Evolutionary conservation across 1,139 yeast species (phyloP), one percentile per base, ranked within the genome.

Genomic region (Zygosaccharomyces sapae): DNA sequence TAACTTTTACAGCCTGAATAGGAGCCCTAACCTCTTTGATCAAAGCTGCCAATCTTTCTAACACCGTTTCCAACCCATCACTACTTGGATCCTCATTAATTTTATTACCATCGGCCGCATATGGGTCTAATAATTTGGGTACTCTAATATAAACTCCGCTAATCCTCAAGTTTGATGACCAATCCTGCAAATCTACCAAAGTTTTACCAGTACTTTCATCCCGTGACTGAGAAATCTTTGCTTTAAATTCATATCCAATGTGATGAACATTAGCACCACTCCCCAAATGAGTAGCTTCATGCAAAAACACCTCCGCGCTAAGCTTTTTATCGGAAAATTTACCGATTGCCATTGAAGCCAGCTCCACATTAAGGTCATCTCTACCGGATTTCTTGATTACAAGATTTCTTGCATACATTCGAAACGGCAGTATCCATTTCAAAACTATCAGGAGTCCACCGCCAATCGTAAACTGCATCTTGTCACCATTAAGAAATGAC

Each of bases 201-300:
- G 39, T 41, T 34, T 39, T 46, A 8, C 44, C 29, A 9, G 38
- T 38, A 5, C 37, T 27, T n/a, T 16, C 30, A 9, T 40, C 40
- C 9, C 12, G 18, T 16, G 45, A 48, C 27, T 44, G 45, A n/a
- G 43, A 30, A 35, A 55, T 41, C 8, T 49, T 46, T 20, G 52
- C 52, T 27, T 51, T 49, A n/a, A 55, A 30, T 20, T 44, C 52
- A 33, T 52, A 57, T 3, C 56, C 54, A 10, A 51, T 43, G 39
- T 56, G 57, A 33, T 55, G 56, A 8, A 56, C 39, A 5, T 48
- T 47, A 33, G 53, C 59, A 4, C 51, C 49, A 4, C 50, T 49
- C 9, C 45, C 47, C 9, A 39, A 24, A 39, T 52, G 52, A 4
- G 45, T 27, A 2, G 54, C 39, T 6, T 50, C 55, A 44, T 56